These are phyloP conservation scores for Trametopsis cervina DNA, from an alignment of 768 basidiomycete genomes.

Conservation along the genomic window DNA sequence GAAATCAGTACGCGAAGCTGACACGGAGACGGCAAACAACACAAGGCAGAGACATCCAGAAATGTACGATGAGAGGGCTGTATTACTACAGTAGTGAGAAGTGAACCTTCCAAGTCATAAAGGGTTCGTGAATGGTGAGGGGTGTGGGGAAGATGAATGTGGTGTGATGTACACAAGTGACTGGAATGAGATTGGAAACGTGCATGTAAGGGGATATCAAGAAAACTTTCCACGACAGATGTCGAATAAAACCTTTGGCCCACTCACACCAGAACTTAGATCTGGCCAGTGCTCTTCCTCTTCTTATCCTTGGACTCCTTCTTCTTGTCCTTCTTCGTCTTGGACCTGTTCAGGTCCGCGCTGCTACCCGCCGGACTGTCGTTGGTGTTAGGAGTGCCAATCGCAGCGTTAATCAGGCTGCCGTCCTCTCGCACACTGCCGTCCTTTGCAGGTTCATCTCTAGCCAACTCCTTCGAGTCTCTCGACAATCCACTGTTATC, in stretches of 20 bases:
- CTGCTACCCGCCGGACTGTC: slow-evolving; percentile 54
- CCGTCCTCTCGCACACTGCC: slow-evolving; percentile 13
- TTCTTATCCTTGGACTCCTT: slow-evolving; percentile 51
- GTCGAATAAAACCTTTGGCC: not conserved
- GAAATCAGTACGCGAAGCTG: not conserved
- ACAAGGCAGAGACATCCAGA: no score
- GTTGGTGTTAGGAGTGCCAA: slow-evolving; percentile 16
- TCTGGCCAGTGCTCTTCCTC: slow-evolving; percentile 39
- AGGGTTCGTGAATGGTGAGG: slow-evolving; percentile 2
- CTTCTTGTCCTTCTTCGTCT: slow-evolving; percentile 46
- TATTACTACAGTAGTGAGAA: slow-evolving; percentile 11
- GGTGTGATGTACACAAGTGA: not conserved
- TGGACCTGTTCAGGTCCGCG: slow-evolving; percentile 40
- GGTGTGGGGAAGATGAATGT: slow-evolving; percentile 1
- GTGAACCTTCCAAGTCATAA: slow-evolving; percentile 4
- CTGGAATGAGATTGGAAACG: not conserved
- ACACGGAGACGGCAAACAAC: no score
- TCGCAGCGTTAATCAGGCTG: slow-evolving; percentile 2
- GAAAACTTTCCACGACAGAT: no score
- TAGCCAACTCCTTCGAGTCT: not conserved
- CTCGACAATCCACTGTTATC: slow-evolving; percentile 33
- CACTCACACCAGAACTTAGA: slow-evolving; percentile 9
- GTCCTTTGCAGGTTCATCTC: slow-evolving; percentile 14
- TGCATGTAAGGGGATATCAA: not conserved
- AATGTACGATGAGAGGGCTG: no score